phyloP scores from a whole-genome alignment of 148 eudicot genomes.

The Fallopia convolvulus region DNA sequence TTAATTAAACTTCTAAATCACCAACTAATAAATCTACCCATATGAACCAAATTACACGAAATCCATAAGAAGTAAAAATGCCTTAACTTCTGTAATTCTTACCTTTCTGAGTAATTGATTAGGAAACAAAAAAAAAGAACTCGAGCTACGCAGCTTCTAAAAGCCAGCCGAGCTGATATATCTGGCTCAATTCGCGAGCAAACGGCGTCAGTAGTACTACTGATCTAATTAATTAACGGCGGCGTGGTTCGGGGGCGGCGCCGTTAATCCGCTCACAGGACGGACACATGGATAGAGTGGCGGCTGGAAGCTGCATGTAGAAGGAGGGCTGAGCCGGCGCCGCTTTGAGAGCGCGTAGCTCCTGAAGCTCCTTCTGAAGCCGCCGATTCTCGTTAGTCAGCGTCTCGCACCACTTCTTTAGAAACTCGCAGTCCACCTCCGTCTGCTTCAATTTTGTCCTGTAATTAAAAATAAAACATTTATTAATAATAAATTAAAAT shows the following conservation, averaged over 20 bases:
- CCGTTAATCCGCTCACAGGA: constrained; percentile 24
- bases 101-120: too few relatives aligned
- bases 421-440: constrained; percentile 30
- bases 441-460: constrained; percentile 48
- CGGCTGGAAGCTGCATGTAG: constrained; percentile 25
- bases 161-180: too few relatives aligned
- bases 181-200: too few relatives aligned
- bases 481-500: neutral
- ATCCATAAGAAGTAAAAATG: neutral
- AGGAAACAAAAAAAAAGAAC: neutral
- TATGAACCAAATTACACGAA: neutral
- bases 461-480: neutral
- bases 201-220: too few relatives aligned
- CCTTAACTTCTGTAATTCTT: neutral
- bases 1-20: neutral
- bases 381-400: constrained; percentile 31
- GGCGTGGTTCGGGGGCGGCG: neutral
- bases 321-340: constrained; percentile 10
- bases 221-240: neutral
- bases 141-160: neutral
- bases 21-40: neutral
- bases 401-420: constrained; percentile 28
- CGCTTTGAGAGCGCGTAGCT: constrained; percentile 18
- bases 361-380: constrained; percentile 30
- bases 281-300: constrained; percentile 34